A percentile compares a stretch with the other conserved stretches of the same genome.
Evolutionary conservation across 2,329 filamentous ascomycete species (phyloP).

Genomic region (Colletotrichum australisinense): DNA sequence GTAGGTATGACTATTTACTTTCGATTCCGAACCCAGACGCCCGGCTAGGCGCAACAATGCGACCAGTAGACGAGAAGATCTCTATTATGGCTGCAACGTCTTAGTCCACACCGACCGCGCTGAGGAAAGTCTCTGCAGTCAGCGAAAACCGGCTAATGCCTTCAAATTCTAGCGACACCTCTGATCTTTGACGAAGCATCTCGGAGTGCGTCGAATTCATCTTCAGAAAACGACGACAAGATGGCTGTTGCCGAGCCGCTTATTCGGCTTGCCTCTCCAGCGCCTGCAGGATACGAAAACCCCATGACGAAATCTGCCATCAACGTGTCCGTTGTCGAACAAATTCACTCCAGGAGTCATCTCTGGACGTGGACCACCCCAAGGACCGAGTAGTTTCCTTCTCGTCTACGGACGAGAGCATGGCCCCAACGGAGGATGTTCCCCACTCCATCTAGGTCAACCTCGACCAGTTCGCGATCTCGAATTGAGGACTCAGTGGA

Average conservation of each 20-base stretch:
- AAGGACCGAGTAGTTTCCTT: conserved; percentile 19
- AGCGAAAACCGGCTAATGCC: conserved; percentile 46
- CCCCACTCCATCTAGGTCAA: conserved; percentile 28
- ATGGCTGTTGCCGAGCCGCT: conserved; percentile 31
- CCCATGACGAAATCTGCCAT: neutral
- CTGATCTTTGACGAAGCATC: conserved; percentile 40
- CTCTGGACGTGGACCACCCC: neutral
- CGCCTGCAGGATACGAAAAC: neutral
- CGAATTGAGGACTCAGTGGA: conserved; percentile 74
- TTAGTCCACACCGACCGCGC: conserved; percentile 50
- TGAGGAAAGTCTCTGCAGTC: conserved; percentile 38
- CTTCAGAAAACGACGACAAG: neutral
- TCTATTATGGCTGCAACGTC: conserved; percentile 66
- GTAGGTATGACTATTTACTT: conserved; percentile 64
- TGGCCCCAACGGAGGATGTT: neutral
- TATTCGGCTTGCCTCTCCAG: conserved; percentile 4
- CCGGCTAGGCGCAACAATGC: conserved; percentile 26
- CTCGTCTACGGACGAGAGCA: conserved; percentile 20
- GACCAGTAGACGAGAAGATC: conserved; percentile 16
- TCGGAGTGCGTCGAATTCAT: neutral
- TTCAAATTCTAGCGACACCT: conserved; percentile 62
- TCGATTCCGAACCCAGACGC: conserved; percentile 47
- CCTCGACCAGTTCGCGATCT: conserved; percentile 43
- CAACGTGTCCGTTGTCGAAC: neutral
- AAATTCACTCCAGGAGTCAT: neutral